A percentile compares a stretch with the other conserved stretches of the same genome.
Conservation (phyloP, 164 flowering plant genomes). For the Berberis vulgaris region DNA sequence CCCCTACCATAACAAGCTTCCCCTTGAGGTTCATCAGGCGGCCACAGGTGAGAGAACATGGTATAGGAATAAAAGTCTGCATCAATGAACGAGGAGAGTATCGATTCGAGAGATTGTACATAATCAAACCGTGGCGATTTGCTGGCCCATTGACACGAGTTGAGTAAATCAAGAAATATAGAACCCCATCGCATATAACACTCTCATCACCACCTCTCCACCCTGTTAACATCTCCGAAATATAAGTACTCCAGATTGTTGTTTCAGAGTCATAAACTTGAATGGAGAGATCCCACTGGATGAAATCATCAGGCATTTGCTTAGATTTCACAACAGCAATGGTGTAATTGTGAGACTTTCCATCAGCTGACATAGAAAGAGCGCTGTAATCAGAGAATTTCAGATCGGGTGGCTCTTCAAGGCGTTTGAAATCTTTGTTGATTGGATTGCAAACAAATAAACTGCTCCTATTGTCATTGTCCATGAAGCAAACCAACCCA, state of each 20-base stretch:
- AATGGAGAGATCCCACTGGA: conserved; percentile 80
- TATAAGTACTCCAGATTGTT: conserved; percentile 50
- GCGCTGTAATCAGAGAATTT: conserved; percentile 73
- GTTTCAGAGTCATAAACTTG: conserved; percentile 60
- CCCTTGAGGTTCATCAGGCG: conserved; percentile 80
- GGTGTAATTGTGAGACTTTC: conserved; percentile 32
- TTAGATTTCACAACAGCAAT: conserved; percentile 66
- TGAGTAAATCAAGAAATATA: conserved; percentile 75
- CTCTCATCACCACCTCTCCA: conserved; percentile 95
- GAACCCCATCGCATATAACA: conserved; percentile 63
- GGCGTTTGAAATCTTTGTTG: conserved; percentile 38
- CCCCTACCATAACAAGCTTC: conserved; percentile 90
- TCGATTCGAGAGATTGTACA: conserved; percentile 43
- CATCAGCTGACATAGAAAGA: conserved; percentile 56
- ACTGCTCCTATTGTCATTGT: conserved; percentile 50
- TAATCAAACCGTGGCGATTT: conserved; percentile 64
- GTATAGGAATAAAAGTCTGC: conserved; percentile 53
- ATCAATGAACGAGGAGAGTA: conserved; percentile 41
- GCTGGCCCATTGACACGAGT: conserved; percentile 43
- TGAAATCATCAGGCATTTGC: conserved; percentile 71
- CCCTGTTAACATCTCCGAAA: conserved; percentile 64
- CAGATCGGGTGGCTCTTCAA: conserved; percentile 54
- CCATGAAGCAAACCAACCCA: conserved; percentile 87
- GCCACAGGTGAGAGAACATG: conserved; percentile 87
- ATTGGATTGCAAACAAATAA: conserved; percentile 78